Base-by-base conservation (phyloP, 306 rosid species). In the Prunus armeniaca region DNA sequence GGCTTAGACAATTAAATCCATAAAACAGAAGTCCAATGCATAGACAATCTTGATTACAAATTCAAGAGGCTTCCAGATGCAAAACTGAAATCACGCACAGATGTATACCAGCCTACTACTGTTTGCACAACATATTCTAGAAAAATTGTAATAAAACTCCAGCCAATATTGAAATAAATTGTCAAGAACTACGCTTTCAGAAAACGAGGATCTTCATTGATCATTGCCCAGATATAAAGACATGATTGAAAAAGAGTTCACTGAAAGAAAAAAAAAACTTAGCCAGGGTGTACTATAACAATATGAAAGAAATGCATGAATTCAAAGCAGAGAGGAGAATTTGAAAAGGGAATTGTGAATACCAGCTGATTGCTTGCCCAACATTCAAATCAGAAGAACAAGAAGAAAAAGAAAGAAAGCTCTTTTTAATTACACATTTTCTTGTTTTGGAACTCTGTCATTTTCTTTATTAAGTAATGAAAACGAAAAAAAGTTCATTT, bases 361-460 rank as follows among this genome's bases (percentile, higher is more conserved):
- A 92, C 97, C 76, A 86, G 84, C 83, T 92, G 97, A 81, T 92
- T 92, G 84, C 91, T 92, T 61, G 97, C 97, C 96, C 96, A 92
- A 60, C 97, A 88, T 88, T 90, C 97, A 34, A 34, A 38, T 47
- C 13, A 47, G 52, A 13, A 47, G 43, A 47, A 47, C 14, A 12
- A 47, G 56, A 51, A 22, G 62, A 62, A 69, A 62, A 27, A 11
- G 14, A 72, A 22, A 14, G 34, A 38, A 25, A 25, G 58, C 24
- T 19, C 14, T 20, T n/a, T 63, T 13, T 34, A 15, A 22, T 73
- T 28, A 15, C 19, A 46, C 12, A 47, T 43, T 74, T 52, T 45
- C 70, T 19, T 68, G 66, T 47, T 54, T 70, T 78, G 57, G 77
- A 64, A 78, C 75, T 30, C 2, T 30, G 15, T 69, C 43, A 13